Evolutionary conservation across 805 yeast species (phyloP), one percentile per base, ranked within the genome.

Genomic region (Zygotorulaspora sp.): DNA sequence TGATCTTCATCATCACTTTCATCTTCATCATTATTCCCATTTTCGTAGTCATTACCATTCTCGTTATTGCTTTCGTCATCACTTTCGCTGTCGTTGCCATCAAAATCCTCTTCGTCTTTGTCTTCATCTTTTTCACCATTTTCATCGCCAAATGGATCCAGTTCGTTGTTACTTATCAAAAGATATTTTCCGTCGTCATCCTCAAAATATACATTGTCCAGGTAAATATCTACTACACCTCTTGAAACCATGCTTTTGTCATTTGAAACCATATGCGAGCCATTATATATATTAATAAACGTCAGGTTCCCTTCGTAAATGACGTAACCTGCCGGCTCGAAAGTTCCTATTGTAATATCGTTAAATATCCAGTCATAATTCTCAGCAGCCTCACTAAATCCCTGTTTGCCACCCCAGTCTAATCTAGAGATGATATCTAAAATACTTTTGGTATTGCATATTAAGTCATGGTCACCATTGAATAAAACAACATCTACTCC

Each of bases 241-340:
- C 88, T 70, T 6, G 89, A 74, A 18, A 74, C 70, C 31, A 71
- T 76, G 1, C 92, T 83, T 36, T 75, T 64, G 57, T 89, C 97
- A 48, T 75, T 80, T 1, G 97, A 95, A 17, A 88, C 92, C 97
- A 92, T 90, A 57, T 92, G 97, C 3, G 95, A 82, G 0, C 95
- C 77, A 49, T 85, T 76, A 57, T 63, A 75, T 2, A 90, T 76
- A 40, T 77, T 76, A 21, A 84, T 77, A 57, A 82, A 83, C 0
- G 96, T 82, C 52, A 90, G 66, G 53, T 86, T 85, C 45, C 85
- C 70, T 32, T 79, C 89, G 50, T 43, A 77, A 72, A 58, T 61
- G 30, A 71, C 58, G 14, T 50, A 42, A 4, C 81, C 82, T 2
- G 68, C 70, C 1, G 49, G 31, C n/a, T 47, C 49, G 41, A 57